These are phyloP conservation scores for Takashimella koratensis DNA, from an alignment of 1,284 basidiomycete genomes.

Conservation along the genomic window DNA sequence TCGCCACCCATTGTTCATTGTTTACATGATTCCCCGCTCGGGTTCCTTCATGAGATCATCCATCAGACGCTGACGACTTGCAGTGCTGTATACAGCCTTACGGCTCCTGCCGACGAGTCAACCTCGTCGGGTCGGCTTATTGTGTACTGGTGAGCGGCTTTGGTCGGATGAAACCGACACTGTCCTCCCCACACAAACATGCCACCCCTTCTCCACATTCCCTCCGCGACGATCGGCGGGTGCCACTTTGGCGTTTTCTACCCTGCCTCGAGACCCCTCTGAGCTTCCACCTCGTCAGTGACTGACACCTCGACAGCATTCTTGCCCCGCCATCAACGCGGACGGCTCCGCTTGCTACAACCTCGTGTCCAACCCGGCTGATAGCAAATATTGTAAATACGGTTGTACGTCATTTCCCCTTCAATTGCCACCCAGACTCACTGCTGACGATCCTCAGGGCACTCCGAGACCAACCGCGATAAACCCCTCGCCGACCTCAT, in stretches of 20 bases:
- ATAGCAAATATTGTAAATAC: slow-evolving; percentile 9
- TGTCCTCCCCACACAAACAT: neutral
- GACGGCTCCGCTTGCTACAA: slow-evolving; percentile 18
- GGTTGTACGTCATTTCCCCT: slow-evolving; percentile 19
- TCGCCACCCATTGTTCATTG: neutral
- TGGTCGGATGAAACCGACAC: neutral
- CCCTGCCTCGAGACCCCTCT: too few species aligned
- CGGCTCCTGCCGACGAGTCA: neutral
- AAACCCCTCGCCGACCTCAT: slow-evolving; percentile 10
- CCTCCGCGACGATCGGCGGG: neutral
- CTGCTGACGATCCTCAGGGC: slow-evolving; percentile 5
- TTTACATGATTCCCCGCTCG: neutral
- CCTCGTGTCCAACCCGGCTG: slow-evolving; percentile 6
- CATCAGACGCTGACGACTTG: too few species aligned
- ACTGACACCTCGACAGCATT: slow-evolving; percentile 5
- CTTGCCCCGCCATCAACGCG: slow-evolving; percentile 11
- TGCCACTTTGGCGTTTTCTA: too few species aligned
- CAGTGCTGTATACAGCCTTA: neutral
- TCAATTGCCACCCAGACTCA: neutral
- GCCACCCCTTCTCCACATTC: neutral
- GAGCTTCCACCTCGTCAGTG: slow-evolving; percentile 11
- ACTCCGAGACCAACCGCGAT: slow-evolving; percentile 15
- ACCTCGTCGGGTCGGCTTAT: neutral
- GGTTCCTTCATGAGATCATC: too few species aligned
- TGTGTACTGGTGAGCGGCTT: neutral